Base-by-base conservation (phyloP, 176 grass and related monocot genomes). In the Bromus sterilis region DNA sequence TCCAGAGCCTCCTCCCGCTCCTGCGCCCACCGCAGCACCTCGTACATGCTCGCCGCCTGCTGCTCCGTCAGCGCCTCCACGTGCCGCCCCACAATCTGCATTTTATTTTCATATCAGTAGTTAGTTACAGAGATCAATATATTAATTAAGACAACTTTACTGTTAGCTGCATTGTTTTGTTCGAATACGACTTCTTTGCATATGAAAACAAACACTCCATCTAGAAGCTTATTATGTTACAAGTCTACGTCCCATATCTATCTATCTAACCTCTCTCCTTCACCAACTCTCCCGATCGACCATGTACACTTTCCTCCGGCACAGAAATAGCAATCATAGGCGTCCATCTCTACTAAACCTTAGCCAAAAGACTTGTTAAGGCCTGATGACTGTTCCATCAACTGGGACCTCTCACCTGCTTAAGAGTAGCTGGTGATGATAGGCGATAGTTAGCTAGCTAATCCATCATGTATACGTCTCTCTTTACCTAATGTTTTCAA, bases 1-100 rank as follows among this genome's bases (percentile, higher is more conserved):
- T 89, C 87, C 21, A 92, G 80, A 57, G 71, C 80, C 43, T 71
- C 87, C 84, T 92, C 90, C 2, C 55, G 75, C 29, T 87, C 87
- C 80, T 34, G 51, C 25, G 90, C 66, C 75, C 75, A 83, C 37
- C 76, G 83, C 63, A 89, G 87, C 87, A 89, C 8, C 18, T 65
- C 80, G 75, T 77, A 89, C 24, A 89, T 25, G 35, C 56, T 63
- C 12, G 79, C 42, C 37, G 75, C 76, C 64, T 92, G 84, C 48
- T 80, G 37, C 80, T 89, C 80, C 23, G 86, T 92, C 36, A 89
- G 25, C 0, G 80, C 75, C 80, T 92, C 87, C 30, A 86, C 58
- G 24, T 92, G 90, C 37, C 84, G 80, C 1, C 4, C 56, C 2
- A 81, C 56, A 33, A 86, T 9, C 90, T 73, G 23, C n/a, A 16